Conservation (phyloP, 805 yeast species). For the Yamadazyma paraphyllophila region DNA sequence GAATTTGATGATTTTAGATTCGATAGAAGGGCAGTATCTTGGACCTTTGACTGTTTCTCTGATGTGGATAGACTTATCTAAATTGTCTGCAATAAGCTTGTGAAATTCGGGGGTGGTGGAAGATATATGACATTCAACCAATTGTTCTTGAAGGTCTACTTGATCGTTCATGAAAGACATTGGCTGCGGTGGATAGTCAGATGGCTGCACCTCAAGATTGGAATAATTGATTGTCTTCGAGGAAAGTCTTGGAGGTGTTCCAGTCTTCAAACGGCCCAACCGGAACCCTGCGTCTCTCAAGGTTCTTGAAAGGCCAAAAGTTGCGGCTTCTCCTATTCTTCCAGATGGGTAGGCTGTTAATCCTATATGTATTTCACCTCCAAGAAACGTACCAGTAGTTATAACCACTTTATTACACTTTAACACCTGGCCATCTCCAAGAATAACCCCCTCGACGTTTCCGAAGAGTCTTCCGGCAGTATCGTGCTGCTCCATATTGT, state of each 20-base stretch:
- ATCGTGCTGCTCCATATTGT: conserved; percentile 15
- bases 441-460: conserved; percentile 64
- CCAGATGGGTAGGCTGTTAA: conserved; percentile 81
- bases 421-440: conserved; percentile 64
- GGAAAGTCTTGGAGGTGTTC: conserved; percentile 91
- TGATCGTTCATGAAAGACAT: conserved; percentile 80
- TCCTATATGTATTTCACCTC: conserved; percentile 95
- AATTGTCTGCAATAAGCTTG: conserved; percentile 60
- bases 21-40: conserved; percentile 95
- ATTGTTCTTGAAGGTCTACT: conserved; percentile 57
- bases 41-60: conserved; percentile 95
- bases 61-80: conserved; percentile 85
- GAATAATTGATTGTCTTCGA: conserved; percentile 67
- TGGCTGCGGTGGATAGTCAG: conserved; percentile 84
- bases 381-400: conserved; percentile 93
- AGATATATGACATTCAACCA: conserved; percentile 74
- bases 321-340: conserved; percentile 87
- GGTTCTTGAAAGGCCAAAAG: conserved; percentile 84
- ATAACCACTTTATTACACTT: conserved; percentile 70
- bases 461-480: conserved; percentile 44
- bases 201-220: conserved; percentile 64
- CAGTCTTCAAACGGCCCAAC: conserved; percentile 90
- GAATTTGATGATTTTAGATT: conserved; percentile 80
- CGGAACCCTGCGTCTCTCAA: conserved; percentile 73
- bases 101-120: conserved; percentile 75